Base-by-base conservation (phyloP, 352 stramenopile genomes). In the Globisporangium echinulatum region DNA sequence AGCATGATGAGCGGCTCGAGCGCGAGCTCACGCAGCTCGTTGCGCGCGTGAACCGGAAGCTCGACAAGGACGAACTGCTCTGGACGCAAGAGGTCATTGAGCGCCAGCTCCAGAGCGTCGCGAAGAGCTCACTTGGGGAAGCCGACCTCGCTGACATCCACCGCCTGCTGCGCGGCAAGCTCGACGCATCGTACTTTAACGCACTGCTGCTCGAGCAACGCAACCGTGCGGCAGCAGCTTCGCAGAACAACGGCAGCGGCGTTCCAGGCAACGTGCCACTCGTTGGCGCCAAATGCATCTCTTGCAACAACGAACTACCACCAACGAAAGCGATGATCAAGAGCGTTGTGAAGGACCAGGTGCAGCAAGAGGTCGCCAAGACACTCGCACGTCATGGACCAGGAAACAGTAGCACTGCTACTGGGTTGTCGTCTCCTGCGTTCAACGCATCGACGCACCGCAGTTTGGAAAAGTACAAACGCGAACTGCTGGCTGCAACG, bases 381-480 rank as follows among this genome's bases (percentile, higher is more conserved):
- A 60, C 68, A 13, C 69, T 82, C 25, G 59, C 59, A 44, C 59
- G 59, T 1, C 52, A 55, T 19, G 17, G 17, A 19, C 17, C 17
- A 19, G 17, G 17, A 19, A 19, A 19, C 17, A 19, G 17, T 19
- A 19, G 17, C 17, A 14, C 57, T 57, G 5, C 67, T 37, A 17
- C 52, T 62, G 1, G 40, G 40, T 62, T 53, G 9, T 68, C 58
- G 15, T 15, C 64, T 6, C 38, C 66, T 9, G 54, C 56, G 1
- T 92, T 89, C 50, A 83, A 75, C 19, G 69, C 56, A 9, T 90
- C 83, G 2, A 86, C 67, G 42, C 70, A 88, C 56, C 77, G 79
- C 33, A 87, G 61, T 50, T 69, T 90, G 59, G 80, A 89, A 25
- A 72, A 77, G 37, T 79, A 88, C 68, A 89, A 90, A 68, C 84